These are phyloP conservation scores for Fusarium sp. DNA, from an alignment of 2,329 filamentous ascomycete species.

Conservation along the genomic window DNA sequence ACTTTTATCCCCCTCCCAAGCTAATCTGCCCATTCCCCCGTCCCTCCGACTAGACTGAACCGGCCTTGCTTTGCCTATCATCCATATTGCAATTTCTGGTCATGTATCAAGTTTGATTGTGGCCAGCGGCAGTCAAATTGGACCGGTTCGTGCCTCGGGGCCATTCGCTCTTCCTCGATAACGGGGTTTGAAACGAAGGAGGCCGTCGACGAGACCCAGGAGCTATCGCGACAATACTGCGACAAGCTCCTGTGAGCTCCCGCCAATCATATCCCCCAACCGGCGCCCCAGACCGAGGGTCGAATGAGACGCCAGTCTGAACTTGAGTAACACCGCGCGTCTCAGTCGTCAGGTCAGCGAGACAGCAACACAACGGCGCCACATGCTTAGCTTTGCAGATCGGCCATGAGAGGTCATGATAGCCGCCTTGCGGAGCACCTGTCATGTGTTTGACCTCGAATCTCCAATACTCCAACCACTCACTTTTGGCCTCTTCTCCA, in stretches of 20 bases:
- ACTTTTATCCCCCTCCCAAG: conserved; percentile 23
- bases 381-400: background rate
- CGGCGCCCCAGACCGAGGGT: conserved; percentile 21
- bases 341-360: background rate
- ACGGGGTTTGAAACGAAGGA: conserved; percentile 29
- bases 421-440: background rate
- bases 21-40: conserved; percentile 28
- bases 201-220: conserved; percentile 17
- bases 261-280: conserved; percentile 32
- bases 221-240: conserved; percentile 19
- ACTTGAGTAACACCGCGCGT: conserved; percentile 2
- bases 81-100: conserved; percentile 10
- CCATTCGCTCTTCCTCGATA: conserved; percentile 20
- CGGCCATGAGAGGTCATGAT: background rate
- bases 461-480: conserved; percentile 12
- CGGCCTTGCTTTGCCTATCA: background rate
- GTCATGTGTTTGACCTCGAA: background rate
- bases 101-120: conserved; percentile 13
- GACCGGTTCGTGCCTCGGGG: background rate
- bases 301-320: conserved; percentile 1
- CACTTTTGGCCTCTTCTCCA: background rate
- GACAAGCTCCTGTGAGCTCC: conserved; percentile 23
- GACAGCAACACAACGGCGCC: background rate
- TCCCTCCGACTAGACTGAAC: conserved; percentile 2
- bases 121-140: background rate